These are phyloP conservation scores for Vitis hybrid DNA, from an alignment of 177 flowering plant genomes.

Conservation along the genomic window DNA sequence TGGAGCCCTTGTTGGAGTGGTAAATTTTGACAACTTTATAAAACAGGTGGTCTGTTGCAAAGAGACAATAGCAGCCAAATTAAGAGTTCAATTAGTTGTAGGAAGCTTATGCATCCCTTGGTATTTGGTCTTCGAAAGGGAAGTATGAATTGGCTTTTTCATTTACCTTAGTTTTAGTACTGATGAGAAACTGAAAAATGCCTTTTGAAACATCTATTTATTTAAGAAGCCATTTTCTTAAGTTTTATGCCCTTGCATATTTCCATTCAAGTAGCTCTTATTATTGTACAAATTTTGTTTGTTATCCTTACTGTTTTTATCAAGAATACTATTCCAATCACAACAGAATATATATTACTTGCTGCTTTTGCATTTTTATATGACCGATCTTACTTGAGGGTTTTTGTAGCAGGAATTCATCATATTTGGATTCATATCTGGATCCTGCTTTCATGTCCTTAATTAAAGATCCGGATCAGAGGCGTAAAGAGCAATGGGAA, in stretches of 20 bases:
- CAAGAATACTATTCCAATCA: not conserved
- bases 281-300: not conserved
- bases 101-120: too few species aligned
- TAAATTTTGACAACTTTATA: too few species aligned
- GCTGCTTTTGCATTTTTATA: not conserved
- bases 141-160: too few species aligned
- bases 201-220: too few species aligned
- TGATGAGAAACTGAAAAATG: too few species aligned
- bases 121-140: too few species aligned
- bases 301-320: not conserved
- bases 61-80: too few species aligned
- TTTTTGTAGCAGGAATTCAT: conserved; percentile 54
- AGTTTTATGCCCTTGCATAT: not conserved
- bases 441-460: conserved; percentile 99
- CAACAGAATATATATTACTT: too few species aligned
- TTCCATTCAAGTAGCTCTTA: not conserved
- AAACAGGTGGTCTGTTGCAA: too few species aligned
- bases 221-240: not conserved
- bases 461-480: conserved; percentile 95
- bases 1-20: too few species aligned
- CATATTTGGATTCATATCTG: conserved; percentile 81
- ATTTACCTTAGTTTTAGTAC: too few species aligned
- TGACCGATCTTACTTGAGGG: conserved; percentile 5
- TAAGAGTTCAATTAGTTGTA: too few species aligned
- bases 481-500: conserved; percentile 89